Base-by-base conservation (phyloP, 116 monocot species). In the Zostera marina region DNA sequence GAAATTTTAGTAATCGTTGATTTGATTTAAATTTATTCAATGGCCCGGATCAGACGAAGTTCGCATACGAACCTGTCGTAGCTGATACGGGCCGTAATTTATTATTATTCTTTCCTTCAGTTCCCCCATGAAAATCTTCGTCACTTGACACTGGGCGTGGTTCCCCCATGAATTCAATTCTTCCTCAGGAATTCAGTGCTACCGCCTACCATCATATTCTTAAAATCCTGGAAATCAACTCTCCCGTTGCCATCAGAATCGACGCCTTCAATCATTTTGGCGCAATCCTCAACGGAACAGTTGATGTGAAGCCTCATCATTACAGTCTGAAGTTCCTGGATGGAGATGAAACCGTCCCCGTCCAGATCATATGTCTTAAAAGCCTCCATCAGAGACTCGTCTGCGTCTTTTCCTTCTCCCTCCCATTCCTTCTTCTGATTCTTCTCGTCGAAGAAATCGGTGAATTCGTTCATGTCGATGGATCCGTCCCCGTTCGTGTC, bases 401-500 rank as follows among this genome's bases (percentile, higher is more conserved):
- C 3, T 1, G 15, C 19, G 6, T 48, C 19, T 0, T 49, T 17
- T 49, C 5, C 5, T 32, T 32, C 32, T 2, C 32, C 32, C 32
- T 5, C 5, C 5, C 5, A 0, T 5, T 32, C 5, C 32, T 32
- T 0, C 32, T 32, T 32, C 32, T 32, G 32, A 2, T 32, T 32
- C 32, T 47, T 5, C 47, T 47, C n/a, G 13, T n/a, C 13, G 49
- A 51, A 21, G 49, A 51, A 51, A 2, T 51, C 61, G 32, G 44
- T 11, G 61, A 68, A 68, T 44, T 68, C 68, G 25, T 38, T 22
- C 3, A 61, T 9, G 52, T 61, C 61, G 32, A 68, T 24, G 61
- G 21, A 61, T 4, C 68, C 68, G 53, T 81, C 74, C 49, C 74
- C 77, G 58, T 81, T 74, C 15, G 48, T 20, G 64, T 81, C 81